phyloP scores from a whole-genome alignment of 331 rosid species.

The Malus hybrid region DNA sequence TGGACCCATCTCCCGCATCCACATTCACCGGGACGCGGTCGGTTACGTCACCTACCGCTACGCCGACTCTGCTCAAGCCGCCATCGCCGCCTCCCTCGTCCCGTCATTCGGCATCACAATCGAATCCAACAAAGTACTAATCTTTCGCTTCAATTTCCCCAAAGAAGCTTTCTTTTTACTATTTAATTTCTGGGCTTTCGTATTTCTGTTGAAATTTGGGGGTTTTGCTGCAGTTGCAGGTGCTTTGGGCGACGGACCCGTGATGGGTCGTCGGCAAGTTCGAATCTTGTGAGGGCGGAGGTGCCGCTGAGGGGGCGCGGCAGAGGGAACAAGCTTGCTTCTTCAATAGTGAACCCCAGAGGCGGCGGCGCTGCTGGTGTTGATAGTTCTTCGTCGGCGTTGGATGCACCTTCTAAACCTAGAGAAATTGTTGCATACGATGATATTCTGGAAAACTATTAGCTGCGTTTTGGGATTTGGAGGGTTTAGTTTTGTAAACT shows the following conservation, averaged over 20 bases:
- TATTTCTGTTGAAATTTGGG: not conserved
- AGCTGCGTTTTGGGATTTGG: not conserved
- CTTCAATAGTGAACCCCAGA: slow-evolving; percentile 53
- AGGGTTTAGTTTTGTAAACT: slow-evolving; percentile 10
- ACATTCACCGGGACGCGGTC: slow-evolving; percentile 70
- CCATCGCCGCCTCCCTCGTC: slow-evolving; percentile 61
- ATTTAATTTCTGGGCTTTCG: not conserved
- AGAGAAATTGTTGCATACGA: slow-evolving; percentile 87
- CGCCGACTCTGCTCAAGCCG: slow-evolving; percentile 69
- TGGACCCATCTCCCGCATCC: slow-evolving; percentile 83
- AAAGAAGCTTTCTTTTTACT: not conserved
- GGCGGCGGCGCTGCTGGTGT: slow-evolving; percentile 4
- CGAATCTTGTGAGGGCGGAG: slow-evolving; percentile 59
- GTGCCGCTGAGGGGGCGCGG: slow-evolving; percentile 77
- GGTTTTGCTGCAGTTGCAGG: slow-evolving; percentile 50
- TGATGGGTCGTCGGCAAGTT: slow-evolving; percentile 25
- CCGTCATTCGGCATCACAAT: slow-evolving; percentile 65
- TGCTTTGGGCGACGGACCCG: slow-evolving; percentile 87
- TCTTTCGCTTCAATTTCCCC: not conserved
- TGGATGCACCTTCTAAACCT: slow-evolving; percentile 48
- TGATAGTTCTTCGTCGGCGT: slow-evolving; percentile 26
- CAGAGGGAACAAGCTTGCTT: slow-evolving; percentile 68
- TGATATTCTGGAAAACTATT: slow-evolving; percentile 45
- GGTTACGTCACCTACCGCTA: slow-evolving; percentile 60
- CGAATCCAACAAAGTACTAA: slow-evolving; percentile 41